Conservation (phyloP, 78 protist genomes). For the Chrysochromulina parva region DNA sequence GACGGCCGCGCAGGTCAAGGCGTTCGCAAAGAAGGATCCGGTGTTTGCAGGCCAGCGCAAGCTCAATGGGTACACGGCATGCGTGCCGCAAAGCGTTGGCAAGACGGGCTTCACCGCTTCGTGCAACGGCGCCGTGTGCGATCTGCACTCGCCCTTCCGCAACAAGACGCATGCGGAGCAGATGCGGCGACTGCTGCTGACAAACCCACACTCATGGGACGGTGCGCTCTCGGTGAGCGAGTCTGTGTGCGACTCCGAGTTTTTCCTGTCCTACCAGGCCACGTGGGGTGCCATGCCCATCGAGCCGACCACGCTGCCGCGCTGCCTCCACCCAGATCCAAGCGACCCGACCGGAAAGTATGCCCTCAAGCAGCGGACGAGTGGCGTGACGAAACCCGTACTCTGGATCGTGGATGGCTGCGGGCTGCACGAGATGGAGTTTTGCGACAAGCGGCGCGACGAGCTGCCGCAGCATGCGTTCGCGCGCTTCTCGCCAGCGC, state of each 20-base stretch:
- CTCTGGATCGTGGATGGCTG: neutral
- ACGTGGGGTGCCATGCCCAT: neutral
- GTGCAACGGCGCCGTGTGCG: neutral
- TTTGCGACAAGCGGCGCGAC: neutral
- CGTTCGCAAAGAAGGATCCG: neutral
- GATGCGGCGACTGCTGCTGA: neutral
- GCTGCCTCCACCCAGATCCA: neutral
- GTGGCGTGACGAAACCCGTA: neutral
- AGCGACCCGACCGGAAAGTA: neutral
- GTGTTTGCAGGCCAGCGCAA: neutral
- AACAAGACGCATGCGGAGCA: neutral
- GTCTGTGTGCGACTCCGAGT: neutral
- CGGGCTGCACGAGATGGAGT: conserved; percentile 4
- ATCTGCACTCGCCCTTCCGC: neutral
- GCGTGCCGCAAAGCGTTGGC: neutral
- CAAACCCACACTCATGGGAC: neutral
- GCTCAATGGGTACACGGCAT: neutral
- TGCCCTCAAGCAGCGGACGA: too few relatives aligned
- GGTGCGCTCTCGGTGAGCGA: neutral
- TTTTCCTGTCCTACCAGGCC: neutral
- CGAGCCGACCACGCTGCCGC: neutral
- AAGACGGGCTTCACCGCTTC: neutral
- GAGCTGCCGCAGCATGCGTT: neutral
- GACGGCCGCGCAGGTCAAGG: neutral
- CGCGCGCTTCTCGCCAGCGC: neutral